phyloP scores from a whole-genome alignment of 805 yeast species.

The Hanseniaspora guilliermondii region DNA sequence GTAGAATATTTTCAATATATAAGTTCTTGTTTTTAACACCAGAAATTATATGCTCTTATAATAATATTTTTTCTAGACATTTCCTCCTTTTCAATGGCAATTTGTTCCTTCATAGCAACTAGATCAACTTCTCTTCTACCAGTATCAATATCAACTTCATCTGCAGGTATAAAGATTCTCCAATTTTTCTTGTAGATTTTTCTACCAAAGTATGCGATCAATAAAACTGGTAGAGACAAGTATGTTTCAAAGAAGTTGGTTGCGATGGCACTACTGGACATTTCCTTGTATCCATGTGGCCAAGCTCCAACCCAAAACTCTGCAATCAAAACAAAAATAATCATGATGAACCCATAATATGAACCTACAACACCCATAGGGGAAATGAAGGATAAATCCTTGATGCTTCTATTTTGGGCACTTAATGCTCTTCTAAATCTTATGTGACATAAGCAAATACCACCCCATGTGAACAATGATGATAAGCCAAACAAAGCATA shows the following conservation, averaged over 20 bases:
- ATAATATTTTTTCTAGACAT: conserved; percentile 36
- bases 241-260: conserved; percentile 51
- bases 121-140: conserved; percentile 18
- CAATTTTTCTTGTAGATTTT: conserved; percentile 40
- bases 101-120: conserved; percentile 39
- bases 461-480: conserved; percentile 51
- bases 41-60: conserved; percentile 33
- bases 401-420: conserved; percentile 51
- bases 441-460: conserved; percentile 47
- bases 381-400: conserved; percentile 55
- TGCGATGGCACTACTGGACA: conserved; percentile 33
- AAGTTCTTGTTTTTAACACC: conserved; percentile 34
- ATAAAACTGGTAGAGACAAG: conserved; percentile 50
- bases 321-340: conserved; percentile 50
- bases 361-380: conserved; percentile 63
- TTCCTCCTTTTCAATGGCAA: conserved; percentile 38
- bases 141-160: conserved; percentile 12
- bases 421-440: conserved; percentile 53
- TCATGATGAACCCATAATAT: conserved; percentile 44
- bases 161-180: conserved; percentile 23
- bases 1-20: not conserved
- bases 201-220: conserved; percentile 46
- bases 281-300: conserved; percentile 46
- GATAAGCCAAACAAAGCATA: conserved; percentile 51
- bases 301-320: conserved; percentile 75